These are phyloP conservation scores for Aphanomyces cochlioides DNA, from an alignment of 352 stramenopile genomes.

Conservation along the genomic window DNA sequence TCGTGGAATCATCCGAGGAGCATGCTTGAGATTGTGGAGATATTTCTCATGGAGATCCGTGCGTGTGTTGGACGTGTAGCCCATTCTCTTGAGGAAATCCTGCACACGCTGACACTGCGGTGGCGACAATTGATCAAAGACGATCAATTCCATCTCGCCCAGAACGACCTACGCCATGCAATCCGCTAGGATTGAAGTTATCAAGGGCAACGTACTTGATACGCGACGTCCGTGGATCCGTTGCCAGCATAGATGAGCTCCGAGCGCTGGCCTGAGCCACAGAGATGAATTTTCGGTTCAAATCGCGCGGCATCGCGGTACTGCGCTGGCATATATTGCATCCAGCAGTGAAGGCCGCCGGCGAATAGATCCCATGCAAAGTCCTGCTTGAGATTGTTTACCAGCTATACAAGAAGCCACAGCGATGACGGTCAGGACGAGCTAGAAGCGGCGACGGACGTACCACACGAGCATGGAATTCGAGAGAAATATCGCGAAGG, in stretches of 20 bases:
- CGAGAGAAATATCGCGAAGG: not conserved
- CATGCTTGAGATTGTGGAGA: slow-evolving; percentile 54
- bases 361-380: slow-evolving; percentile 85
- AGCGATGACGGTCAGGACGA: not conserved
- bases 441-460: not conserved
- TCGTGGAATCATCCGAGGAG: not conserved
- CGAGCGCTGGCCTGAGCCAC: slow-evolving; percentile 43
- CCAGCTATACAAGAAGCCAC: slow-evolving; percentile 39
- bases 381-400: slow-evolving; percentile 73
- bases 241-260: slow-evolving; percentile 63
- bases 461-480: not conserved
- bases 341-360: slow-evolving; percentile 71
- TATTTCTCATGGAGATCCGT: slow-evolving; percentile 75
- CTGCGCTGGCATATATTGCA: slow-evolving; percentile 71
- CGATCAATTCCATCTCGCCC: slow-evolving; percentile 75
- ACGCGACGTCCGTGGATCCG: slow-evolving; percentile 73
- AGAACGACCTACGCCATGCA: slow-evolving; percentile 46
- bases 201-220: slow-evolving; percentile 43
- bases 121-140: slow-evolving; percentile 75
- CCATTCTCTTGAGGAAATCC: slow-evolving; percentile 52
- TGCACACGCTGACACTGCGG: slow-evolving; percentile 58
- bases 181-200: not conserved
- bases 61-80: slow-evolving; percentile 58
- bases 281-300: slow-evolving; percentile 54
- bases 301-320: slow-evolving; percentile 59